Evolutionary conservation across 495 filamentous ascomycete genomes (phyloP), one percentile per base, ranked within the genome.

Genomic region (Hypoxylon crocopeplum): DNA sequence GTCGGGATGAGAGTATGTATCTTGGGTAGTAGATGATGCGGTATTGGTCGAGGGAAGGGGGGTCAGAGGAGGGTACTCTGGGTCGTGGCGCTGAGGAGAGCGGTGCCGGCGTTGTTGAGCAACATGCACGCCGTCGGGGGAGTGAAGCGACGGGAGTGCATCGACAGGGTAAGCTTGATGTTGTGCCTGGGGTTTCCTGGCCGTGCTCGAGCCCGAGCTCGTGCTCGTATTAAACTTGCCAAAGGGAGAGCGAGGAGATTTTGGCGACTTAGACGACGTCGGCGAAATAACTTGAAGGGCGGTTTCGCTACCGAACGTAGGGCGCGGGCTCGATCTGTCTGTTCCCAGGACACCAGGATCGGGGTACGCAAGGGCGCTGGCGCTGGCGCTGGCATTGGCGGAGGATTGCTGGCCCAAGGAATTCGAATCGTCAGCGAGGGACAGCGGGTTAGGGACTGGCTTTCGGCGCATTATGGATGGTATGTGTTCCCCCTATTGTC

Each of bases 241-340:
- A 61, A 82, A 78, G 6, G 81, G 81, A 15, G 81, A 82, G 59
- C 73, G 79, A 47, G 81, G 81, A 16, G 80, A 81, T 60, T 73
- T 77, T 34, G 79, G 79, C 45, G 79, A 82, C 49, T 62, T 75
- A 34, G 75, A 59, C 53, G 76, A 67, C 62, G 70, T 51, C 30
- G 71, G 64, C 49, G 68, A 74, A 49, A 61, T 64, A 47, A 69
- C 67, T 44, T 69, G 72, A 52, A 72, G 69, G 38, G 67, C 71
- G 37, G 56, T 36, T n/a, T 70, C 68, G 48, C 45, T 62, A 38
- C 44, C 48, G 32, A 51, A 33, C 32, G 62, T 60, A 57, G 65
- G 59, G 32, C 49, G 65, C 48, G 65, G 65, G 45, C 55, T 70
- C 19, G 50, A 24, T 48, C 62, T 59, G 49, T 70, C 68, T 33